Conservation (phyloP, 78 protist species). For the Guillardia theta region DNA sequence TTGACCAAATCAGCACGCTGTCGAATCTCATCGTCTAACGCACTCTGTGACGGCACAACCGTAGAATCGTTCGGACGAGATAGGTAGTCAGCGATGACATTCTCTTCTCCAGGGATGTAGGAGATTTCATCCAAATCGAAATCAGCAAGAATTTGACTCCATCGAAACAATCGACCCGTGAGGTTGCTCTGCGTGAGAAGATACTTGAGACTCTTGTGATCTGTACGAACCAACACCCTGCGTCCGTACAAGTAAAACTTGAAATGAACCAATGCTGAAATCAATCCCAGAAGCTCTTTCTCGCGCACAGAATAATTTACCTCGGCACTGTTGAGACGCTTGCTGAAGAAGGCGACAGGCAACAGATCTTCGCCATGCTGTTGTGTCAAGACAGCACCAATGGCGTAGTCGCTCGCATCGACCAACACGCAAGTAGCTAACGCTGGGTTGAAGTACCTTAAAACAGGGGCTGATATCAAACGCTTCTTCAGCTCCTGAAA, state of each 20-base stretch:
- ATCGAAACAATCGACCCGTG: not conserved
- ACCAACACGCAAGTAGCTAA: not conserved
- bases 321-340: slow-evolving; percentile 34
- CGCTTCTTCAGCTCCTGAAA: not conserved
- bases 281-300: slow-evolving; percentile 47
- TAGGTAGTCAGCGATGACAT: not conserved
- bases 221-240: not conserved
- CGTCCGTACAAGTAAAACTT: not conserved
- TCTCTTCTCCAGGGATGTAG: not conserved
- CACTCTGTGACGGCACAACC: too few relatives aligned
- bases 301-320: not conserved
- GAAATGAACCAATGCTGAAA: not conserved
- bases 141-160: not conserved
- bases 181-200: not conserved
- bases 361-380: not conserved
- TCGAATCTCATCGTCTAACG: too few relatives aligned
- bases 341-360: slow-evolving; percentile 42
- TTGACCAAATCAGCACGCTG: too few relatives aligned
- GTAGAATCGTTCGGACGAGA: too few relatives aligned
- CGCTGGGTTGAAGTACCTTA: not conserved
- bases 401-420: slow-evolving; percentile 48
- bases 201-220: slow-evolving; percentile 42
- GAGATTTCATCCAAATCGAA: not conserved
- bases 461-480: not conserved
- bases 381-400: slow-evolving; percentile 53